Base-by-base conservation (phyloP, 768 basidiomycete genomes). In the Macrolepiota albuminosa region DNA sequence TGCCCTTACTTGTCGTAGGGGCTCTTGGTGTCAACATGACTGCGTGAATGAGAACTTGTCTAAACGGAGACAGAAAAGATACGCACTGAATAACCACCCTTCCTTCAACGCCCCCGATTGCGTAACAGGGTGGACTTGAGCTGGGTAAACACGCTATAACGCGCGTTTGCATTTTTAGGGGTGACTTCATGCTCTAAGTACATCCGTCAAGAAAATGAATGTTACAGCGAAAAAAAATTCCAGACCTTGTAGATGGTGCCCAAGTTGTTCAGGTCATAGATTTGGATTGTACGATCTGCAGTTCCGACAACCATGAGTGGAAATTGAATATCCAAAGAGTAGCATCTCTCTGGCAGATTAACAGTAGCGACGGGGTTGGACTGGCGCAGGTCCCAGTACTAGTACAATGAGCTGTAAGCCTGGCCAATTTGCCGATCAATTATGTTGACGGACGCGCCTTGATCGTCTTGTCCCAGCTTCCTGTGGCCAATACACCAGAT, bases 391-490 rank as follows among this genome's bases (percentile, higher is more conserved):
- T 97, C 93, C 95, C 95, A 98, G 67, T 96, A 97, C 93, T 97
- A 18, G 33, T 16, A 58, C 11, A 40, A 14, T 13, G 10, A 40
- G 21, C 21, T 37, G 34, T 36, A 36, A 34, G n/a, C 39, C 29
- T 29, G 29, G 29, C 29, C 29, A 29, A 29, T 29, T 6, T 1
- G 16, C n/a, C 42, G 34, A 46, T 37, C 5, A 16, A 37, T 13
- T 2, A 3, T 3, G 53, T n/a, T 36, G 58, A 29, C 63, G 62
- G 62, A 68, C 75, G 59, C 63, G 95, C 95, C 81, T 95, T 96
- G 71, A 98, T 74, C 1, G 92, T 95, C 75, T 95, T 96, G 73
- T 99, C 96, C 96, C 96, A 99, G 57, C 93, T 94, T 13, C 95
- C 97, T 1, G 96, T 98, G 13, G 88, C 92, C 21, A 95, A 78